Evolutionary conservation across 768 basidiomycete species (phyloP).

Genomic region (Tephrocybe sp.): DNA sequence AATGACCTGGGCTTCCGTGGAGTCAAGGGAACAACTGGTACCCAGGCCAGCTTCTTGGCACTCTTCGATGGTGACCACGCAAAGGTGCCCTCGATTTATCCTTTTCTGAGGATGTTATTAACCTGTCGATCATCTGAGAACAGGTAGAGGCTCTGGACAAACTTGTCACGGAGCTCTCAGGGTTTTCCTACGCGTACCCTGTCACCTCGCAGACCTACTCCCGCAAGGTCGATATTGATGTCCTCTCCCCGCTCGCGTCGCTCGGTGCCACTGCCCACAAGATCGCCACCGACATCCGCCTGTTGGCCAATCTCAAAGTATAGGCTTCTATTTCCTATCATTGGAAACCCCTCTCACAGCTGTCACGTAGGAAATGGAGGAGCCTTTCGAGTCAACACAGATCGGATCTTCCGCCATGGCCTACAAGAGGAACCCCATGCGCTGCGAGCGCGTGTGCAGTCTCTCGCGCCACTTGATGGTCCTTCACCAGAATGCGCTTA

Average conservation of each 20-base stretch:
- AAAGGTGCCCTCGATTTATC: conserved; percentile 51
- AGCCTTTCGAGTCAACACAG: conserved; percentile 98
- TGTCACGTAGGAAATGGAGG: conserved; percentile 80
- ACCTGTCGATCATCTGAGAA: neutral
- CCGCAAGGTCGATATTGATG: conserved; percentile 94
- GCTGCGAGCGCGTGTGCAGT: conserved; percentile 95
- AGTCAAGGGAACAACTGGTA: conserved; percentile 99
- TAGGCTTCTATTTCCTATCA: neutral
- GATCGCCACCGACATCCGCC: conserved; percentile 92
- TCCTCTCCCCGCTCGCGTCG: conserved; percentile 85
- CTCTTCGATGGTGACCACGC: conserved; percentile 94
- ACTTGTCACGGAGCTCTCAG: conserved; percentile 87
- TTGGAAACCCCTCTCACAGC: neutral
- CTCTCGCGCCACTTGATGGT: conserved; percentile 95
- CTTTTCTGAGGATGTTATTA: neutral
- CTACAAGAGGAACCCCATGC: conserved; percentile 99
- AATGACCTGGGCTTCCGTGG: conserved; percentile 96
- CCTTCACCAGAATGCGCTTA: conserved; percentile 92
- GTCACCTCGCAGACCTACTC: conserved; percentile 99
- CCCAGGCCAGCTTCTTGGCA: conserved; percentile 93
- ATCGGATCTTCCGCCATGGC: conserved; percentile 98
- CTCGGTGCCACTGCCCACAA: conserved; percentile 96
- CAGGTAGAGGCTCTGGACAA: conserved; percentile 88
- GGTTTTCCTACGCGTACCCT: conserved; percentile 93
- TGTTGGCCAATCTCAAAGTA: conserved; percentile 92